These are phyloP conservation scores for Mucor racemosus DNA, from an alignment of 371 early-diverging fungal species.

Conservation along the genomic window DNA sequence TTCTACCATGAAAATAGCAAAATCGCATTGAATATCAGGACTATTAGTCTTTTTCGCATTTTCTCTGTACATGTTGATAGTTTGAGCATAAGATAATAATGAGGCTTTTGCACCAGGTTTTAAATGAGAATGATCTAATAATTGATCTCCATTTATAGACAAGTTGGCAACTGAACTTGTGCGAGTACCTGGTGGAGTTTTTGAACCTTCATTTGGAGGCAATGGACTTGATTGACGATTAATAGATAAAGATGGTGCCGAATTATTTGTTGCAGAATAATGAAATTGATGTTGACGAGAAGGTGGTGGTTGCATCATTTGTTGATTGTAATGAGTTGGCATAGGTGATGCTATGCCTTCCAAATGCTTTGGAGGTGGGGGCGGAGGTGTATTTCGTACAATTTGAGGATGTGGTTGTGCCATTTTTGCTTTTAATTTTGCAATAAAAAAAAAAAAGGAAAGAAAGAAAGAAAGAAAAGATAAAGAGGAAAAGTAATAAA, in stretches of 20 bases:
- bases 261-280: constrained; percentile 26
- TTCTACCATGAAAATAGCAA: constrained; percentile 80
- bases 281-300: constrained; percentile 25
- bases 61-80: constrained; percentile 79
- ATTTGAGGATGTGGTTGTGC: constrained; percentile 28
- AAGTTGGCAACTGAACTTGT: constrained; percentile 41
- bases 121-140: constrained; percentile 69
- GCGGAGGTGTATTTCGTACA: constrained; percentile 13
- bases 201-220: constrained; percentile 19
- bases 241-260: constrained; percentile 31
- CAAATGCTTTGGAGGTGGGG: constrained; percentile 31
- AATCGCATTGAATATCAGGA: constrained; percentile 80
- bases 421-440: constrained; percentile 15
- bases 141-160: constrained; percentile 46
- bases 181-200: constrained; percentile 42
- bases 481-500: neutral
- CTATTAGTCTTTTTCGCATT: constrained; percentile 85
- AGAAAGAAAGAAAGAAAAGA: constrained; percentile 8
- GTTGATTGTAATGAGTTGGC: constrained; percentile 20
- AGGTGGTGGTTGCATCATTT: constrained; percentile 6
- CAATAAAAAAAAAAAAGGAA: constrained; percentile 18
- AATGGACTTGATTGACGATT: constrained; percentile 29
- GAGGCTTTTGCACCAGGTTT: constrained; percentile 72
- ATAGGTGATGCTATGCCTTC: constrained; percentile 21
- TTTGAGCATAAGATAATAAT: constrained; percentile 65